Base-by-base conservation (phyloP, 805 yeast genomes). In the Candida adriatica region DNA sequence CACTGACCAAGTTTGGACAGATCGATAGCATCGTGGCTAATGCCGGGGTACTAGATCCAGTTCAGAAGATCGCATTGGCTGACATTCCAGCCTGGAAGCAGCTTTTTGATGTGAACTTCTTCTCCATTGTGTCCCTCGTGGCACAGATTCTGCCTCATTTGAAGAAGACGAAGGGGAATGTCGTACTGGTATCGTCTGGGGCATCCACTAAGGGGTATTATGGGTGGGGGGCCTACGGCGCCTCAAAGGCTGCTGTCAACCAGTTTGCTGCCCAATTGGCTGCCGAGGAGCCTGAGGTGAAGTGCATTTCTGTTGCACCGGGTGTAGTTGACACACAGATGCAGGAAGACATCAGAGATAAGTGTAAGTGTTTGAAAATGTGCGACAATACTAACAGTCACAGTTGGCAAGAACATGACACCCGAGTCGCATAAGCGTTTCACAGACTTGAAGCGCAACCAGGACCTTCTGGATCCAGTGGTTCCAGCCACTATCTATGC, bases 201-300 rank as follows among this genome's bases (percentile, higher is more conserved):
- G 96, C 97, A 1, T 70, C 94, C 13, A 66, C 69, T 1, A 70
- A 65, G 32, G 61, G 77, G 13, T 68, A 64, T 42, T 46, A 65
- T 40, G 92, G 86, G 1, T 90, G 96, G 96, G 80, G 81, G 13
- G 94, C 95, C 5, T 90, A 90, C 48, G 95, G 96, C 1, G 62
- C 88, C 5, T 78, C 95, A 6, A 90, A 90, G 55, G 96, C 96
- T 0, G 95, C 96, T 0, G 52, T 90, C 30, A 87, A 90, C 55
- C 87, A 79, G 46, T 68, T 86, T 31, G 76, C 84, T 6, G 50
- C 60, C 28, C 73, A 83, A 10, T 53, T 90, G 11, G 79, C 84
- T 1, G 62, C 59, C 6, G 96, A 87, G 48, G 87, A 82, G 51
- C 60, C 66, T 2, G 65, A 60, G 0, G 58, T 86, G n/a, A 56